A percentile compares a stretch with the other conserved stretches of the same genome.
Evolutionary conservation across 2,329 filamentous ascomycete genomes (phyloP).

Genomic region (Cladosporium sphaerospermum): DNA sequence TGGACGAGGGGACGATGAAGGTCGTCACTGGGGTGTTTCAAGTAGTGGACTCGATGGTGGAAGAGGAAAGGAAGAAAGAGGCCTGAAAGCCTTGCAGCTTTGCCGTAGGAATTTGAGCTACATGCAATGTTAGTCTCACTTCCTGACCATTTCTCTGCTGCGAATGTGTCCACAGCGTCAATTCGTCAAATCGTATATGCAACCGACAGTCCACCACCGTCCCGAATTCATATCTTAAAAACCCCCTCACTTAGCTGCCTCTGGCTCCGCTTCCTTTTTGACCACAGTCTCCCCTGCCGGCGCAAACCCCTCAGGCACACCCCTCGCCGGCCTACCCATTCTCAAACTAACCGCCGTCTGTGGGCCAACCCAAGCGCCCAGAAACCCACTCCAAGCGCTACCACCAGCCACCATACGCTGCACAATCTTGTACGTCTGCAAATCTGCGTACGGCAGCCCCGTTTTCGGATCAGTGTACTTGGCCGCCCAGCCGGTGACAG

Average conservation of each 20-base stretch:
- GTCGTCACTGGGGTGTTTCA: conserved; percentile 88
- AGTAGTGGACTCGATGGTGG: conserved; percentile 65
- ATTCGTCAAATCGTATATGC: too few relatives aligned
- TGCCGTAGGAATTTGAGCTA: too few relatives aligned
- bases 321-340: conserved; percentile 56
- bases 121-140: too few relatives aligned
- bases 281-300: conserved; percentile 4
- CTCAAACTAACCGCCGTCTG: conserved; percentile 21
- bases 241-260: too few relatives aligned
- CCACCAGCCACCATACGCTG: conserved; percentile 66
- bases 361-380: conserved; percentile 75
- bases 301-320: conserved; percentile 71
- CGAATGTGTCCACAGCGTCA: too few relatives aligned
- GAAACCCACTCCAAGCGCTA: conserved; percentile 73
- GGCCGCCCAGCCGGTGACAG: conserved; percentile 65
- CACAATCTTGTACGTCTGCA: conserved; percentile 75
- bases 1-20: conserved; percentile 67
- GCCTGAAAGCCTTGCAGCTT: background rate
- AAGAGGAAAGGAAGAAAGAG: conserved; percentile 20
- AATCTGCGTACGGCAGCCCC: conserved; percentile 72
- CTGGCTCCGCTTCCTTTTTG: background rate
- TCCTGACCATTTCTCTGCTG: too few relatives aligned
- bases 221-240: too few relatives aligned
- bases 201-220: too few relatives aligned
- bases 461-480: conserved; percentile 81